Base-by-base conservation (phyloP, 2,329 filamentous ascomycete species). In the Ophiobolus disseminans region DNA sequence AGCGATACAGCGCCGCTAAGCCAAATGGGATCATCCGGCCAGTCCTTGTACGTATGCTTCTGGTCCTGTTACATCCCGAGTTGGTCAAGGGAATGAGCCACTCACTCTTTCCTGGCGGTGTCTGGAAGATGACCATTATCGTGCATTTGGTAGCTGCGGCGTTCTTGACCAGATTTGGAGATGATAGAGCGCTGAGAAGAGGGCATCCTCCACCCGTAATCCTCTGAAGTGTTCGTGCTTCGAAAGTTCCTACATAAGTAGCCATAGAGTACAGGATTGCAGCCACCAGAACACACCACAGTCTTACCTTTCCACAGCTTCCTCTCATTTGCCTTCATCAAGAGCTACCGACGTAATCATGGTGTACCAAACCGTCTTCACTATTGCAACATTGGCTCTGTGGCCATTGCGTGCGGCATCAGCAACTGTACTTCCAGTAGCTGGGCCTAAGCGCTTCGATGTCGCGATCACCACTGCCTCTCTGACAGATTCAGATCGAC, bases 1-100 rank as follows among this genome's bases (percentile, higher is more conserved):
- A 59, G 26, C 14, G 48, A 61, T 53, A 58, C 28, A 57, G 41
- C 57, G 60, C 58, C 25, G 34, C 52, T 61, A 62, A 41, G 10
- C 51, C 22, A 5, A 5, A 3, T 58, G n/a, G n/a, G n/a, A n/a
- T 43, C 5, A 10, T 32, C n/a, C n/a, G 30, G 30, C n/a, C n/a
- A n/a, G n/a, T n/a, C n/a, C n/a, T n/a, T n/a, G n/a, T n/a, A n/a
- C n/a, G n/a, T n/a, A n/a, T n/a, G n/a, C n/a, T n/a, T n/a, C n/a
- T n/a, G n/a, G n/a, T n/a, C n/a, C n/a, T n/a, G n/a, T n/a, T n/a
- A n/a, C n/a, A n/a, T n/a, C n/a, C n/a, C n/a, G n/a, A n/a, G n/a
- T n/a, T n/a, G n/a, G n/a, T n/a, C n/a, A n/a, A n/a, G n/a, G n/a
- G n/a, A n/a, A n/a, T n/a, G n/a, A n/a, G n/a, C n/a, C n/a, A n/a